phyloP scores from a whole-genome alignment of 805 yeast species.

The Metschnikowia anglica region DNA sequence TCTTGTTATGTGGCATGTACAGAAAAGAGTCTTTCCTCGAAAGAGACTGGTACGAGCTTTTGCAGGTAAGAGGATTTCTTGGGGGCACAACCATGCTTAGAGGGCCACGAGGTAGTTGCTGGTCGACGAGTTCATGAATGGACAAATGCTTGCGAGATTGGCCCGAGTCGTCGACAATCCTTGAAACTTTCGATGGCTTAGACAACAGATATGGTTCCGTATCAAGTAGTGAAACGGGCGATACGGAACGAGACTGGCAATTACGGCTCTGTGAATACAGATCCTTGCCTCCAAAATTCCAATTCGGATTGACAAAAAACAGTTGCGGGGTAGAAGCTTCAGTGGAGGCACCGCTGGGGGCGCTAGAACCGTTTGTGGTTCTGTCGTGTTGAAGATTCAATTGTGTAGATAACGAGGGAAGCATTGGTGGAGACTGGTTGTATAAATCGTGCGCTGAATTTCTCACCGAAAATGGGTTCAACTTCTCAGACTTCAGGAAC shows the following conservation, averaged over 20 bases:
- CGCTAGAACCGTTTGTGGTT: not conserved
- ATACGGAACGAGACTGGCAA: slow-evolving; percentile 16
- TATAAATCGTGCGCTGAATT: slow-evolving; percentile 1
- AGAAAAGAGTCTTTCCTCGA: slow-evolving; percentile 39
- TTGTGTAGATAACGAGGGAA: slow-evolving; percentile 1
- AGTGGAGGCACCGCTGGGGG: not conserved
- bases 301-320: slow-evolving; percentile 21
- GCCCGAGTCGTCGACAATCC: slow-evolving; percentile 8
- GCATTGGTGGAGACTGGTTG: slow-evolving; percentile 1
- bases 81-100: slow-evolving; percentile 36
- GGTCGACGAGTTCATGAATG: slow-evolving; percentile 7
- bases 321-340: slow-evolving; percentile 13
- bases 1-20: slow-evolving; percentile 54
- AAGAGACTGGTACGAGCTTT: slow-evolving; percentile 31
- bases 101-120: slow-evolving; percentile 17
- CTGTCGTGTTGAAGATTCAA: slow-evolving; percentile 2
- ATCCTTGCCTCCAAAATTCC: slow-evolving; percentile 19
- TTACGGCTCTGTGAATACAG: slow-evolving; percentile 1
- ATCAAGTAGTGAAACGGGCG: slow-evolving; percentile 19
- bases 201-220: slow-evolving; percentile 10
- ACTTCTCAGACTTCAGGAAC: slow-evolving; percentile 1
- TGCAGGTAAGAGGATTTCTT: slow-evolving; percentile 36
- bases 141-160: slow-evolving; percentile 18
- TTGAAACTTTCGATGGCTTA: slow-evolving; percentile 6
- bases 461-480: not conserved